Base-by-base conservation (phyloP, 129 eudicot genomes). In the sunflower (Helianthus annuus) region DNA sequence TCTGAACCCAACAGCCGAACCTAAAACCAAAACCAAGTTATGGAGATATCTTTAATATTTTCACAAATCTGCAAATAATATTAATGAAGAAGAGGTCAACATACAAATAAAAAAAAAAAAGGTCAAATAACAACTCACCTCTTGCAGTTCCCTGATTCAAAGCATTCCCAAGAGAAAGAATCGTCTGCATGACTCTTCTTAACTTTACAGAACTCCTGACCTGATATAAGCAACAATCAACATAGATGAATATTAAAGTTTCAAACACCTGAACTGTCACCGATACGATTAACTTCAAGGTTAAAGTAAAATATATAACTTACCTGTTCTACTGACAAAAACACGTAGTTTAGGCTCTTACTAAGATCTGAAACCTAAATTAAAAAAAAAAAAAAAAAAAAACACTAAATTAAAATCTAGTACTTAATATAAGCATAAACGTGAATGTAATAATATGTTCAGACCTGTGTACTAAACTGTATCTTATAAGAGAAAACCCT, bases 1-100 rank as follows among this genome's bases (percentile, higher is more conserved):
- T 80, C 81, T 83, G 84, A 94, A 94, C 73, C 97, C 98, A 84
- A 85, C 77, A 84, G 98, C 98, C 80, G 97, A 80, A n/a, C 98
- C 98, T 94, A 77, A 58, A 56, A 65, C 71, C 74, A 77, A 48
- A 65, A 42, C 61, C 46, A 69, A 9, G 62, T 69, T 48, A 24
- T 15, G 16, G 19, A 40, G 38, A 58, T 24, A 4, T 58, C 8
- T 10, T 11, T 10, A n/a, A 60, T 27, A 24, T 29, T 5, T 11
- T 27, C 5, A 58, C 4, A 58, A 58, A n/a, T 58, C 15, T 29
- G 45, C 22, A 60, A 60, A 12, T 60, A 34, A 16, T 34, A 60
- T 60, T 7, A 39, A 39, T 59, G 9, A 2, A 29, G 65, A 12
- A 59, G 65, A 11, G 65, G 44, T 13, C 9, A 46, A 19, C 14